Conservation (phyloP, 148 eudicot genomes). For the Fagopyrum tataricum region DNA sequence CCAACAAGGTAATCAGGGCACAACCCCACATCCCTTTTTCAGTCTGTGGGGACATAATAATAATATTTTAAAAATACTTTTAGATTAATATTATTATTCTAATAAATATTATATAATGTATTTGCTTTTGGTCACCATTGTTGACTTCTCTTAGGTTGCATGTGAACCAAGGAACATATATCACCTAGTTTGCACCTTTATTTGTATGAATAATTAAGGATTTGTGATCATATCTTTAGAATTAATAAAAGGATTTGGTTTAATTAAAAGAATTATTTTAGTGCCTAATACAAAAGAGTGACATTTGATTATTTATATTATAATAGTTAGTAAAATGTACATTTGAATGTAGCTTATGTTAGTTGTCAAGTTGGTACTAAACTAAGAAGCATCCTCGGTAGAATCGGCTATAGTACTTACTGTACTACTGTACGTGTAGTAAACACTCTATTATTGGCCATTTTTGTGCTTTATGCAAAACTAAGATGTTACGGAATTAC, state of each 20-base stretch:
- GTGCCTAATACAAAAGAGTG: no score
- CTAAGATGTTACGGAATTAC: no score
- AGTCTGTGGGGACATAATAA: background rate
- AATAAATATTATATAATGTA: background rate
- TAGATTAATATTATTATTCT: background rate
- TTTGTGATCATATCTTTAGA: background rate
- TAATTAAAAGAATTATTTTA: background rate
- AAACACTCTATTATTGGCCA: background rate
- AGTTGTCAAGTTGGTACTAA: background rate
- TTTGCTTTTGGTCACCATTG: conserved; percentile 9
- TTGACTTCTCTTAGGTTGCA: conserved; percentile 11
- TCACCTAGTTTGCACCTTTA: background rate
- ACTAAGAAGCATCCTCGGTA: background rate
- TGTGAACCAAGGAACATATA: conserved; percentile 7
- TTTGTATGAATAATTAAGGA: background rate
- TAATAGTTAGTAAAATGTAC: background rate
- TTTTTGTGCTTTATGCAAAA: background rate
- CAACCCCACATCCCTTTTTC: conserved; percentile 5
- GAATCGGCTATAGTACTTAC: background rate
- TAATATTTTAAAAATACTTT: background rate
- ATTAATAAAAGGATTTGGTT: background rate
- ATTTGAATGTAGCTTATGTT: background rate
- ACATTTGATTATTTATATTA: no score
- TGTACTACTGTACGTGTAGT: background rate
- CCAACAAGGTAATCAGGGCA: conserved; percentile 11